A percentile compares a stretch with the other conserved stretches of the same genome.
phyloP scores from a whole-genome alignment of 495 filamentous ascomycete species.

The Penicillium argentinense region DNA sequence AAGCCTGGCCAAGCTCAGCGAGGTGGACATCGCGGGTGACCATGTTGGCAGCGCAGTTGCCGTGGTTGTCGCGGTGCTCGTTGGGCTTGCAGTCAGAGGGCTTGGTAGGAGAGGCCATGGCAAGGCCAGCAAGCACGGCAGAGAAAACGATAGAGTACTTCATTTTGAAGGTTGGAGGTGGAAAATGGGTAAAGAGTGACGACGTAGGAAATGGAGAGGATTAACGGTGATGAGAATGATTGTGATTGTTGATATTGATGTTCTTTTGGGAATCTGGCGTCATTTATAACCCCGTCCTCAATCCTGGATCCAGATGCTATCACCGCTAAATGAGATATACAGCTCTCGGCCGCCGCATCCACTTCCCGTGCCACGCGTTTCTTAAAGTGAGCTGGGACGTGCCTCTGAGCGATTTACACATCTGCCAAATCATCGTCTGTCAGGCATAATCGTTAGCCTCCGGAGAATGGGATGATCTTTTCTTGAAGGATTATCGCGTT shows the following conservation, averaged over 20 bases:
- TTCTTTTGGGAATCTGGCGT: background rate
- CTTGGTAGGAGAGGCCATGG: constrained; percentile 6
- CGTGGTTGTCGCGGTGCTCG: constrained; percentile 1
- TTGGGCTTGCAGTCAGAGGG: constrained; percentile 9
- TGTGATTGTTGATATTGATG: background rate
- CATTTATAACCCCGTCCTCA: too few species aligned
- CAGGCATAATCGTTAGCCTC: too few species aligned
- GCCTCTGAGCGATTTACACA: too few species aligned
- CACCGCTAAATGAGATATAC: too few species aligned
- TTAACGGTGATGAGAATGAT: background rate
- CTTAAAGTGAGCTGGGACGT: too few species aligned
- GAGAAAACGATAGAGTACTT: constrained; percentile 5
- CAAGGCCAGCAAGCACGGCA: constrained; percentile 9
- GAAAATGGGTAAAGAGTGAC: background rate
- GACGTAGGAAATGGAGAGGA: background rate
- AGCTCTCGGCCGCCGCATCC: too few species aligned
- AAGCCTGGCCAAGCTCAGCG: constrained; percentile 3
- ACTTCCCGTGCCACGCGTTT: constrained; percentile 11
- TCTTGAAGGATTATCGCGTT: too few species aligned
- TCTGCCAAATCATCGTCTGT: too few species aligned
- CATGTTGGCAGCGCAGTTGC: constrained; percentile 3
- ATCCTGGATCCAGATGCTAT: too few species aligned
- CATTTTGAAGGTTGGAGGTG: background rate
- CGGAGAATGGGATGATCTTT: too few species aligned
- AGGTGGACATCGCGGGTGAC: constrained; percentile 4